Percentiles rank a stretch among this genome's conserved stretches.
Evolutionary conservation across 306 rosid species (phyloP).

Genomic region (Herpetospermum pedunculosum): DNA sequence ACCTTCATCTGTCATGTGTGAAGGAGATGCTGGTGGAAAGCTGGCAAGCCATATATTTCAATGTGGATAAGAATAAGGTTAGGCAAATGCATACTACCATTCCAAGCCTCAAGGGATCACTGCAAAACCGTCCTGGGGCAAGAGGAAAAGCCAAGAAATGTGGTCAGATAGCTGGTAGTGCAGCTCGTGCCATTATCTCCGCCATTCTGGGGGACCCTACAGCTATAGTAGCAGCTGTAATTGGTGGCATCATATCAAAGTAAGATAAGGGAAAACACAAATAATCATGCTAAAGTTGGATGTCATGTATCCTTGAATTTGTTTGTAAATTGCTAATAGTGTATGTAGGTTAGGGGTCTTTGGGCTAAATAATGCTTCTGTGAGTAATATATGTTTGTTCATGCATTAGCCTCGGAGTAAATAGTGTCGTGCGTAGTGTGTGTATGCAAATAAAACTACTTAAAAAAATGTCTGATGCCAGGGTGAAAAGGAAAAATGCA

Average conservation of each 20-base stretch:
- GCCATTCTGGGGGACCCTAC: slow-evolving; percentile 47
- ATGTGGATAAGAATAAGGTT: slow-evolving; percentile 34
- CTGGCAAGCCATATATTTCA: slow-evolving; percentile 38
- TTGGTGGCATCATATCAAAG: slow-evolving; percentile 28
- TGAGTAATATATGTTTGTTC: not conserved
- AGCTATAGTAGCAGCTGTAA: slow-evolving; percentile 30
- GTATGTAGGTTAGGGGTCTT: not conserved
- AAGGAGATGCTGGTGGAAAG: slow-evolving; percentile 45
- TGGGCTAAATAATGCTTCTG: not conserved
- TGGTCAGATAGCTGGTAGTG: slow-evolving; percentile 37
- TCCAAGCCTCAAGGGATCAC: slow-evolving; percentile 35
- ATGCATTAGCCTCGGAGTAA: not conserved
- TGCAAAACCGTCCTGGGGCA: slow-evolving; percentile 17
- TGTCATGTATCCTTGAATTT: not conserved
- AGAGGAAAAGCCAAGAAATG: slow-evolving; percentile 23
- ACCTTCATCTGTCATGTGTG: slow-evolving; percentile 42
- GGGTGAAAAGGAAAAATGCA: not conserved
- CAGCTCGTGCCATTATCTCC: slow-evolving; percentile 29
- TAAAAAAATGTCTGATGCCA: not conserved
- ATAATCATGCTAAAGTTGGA: not conserved
- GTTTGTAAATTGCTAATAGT: not conserved
- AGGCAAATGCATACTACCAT: slow-evolving; percentile 37
- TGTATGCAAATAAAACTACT: not conserved
- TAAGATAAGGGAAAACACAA: not conserved
- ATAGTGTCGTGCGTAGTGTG: not conserved